phyloP scores from a whole-genome alignment of 352 stramenopile species.

The Pilasporangium apinafurcum region DNA sequence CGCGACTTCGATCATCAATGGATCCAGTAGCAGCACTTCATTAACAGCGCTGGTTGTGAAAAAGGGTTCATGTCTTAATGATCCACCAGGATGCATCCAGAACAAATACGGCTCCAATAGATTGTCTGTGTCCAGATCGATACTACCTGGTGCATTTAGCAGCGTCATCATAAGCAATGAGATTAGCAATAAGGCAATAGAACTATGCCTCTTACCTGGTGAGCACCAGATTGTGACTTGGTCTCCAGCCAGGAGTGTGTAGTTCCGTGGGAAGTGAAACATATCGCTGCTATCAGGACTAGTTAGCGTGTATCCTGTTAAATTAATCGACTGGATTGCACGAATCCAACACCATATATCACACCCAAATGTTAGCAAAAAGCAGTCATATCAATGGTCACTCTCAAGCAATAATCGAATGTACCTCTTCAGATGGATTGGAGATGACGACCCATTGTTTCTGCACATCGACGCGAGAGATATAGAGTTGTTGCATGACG shows the following conservation, averaged over 20 bases:
- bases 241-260: conserved; percentile 67
- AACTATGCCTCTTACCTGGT: conserved; percentile 16
- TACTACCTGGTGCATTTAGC: conserved; percentile 16
- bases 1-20: conserved; percentile 71
- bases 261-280: conserved; percentile 62
- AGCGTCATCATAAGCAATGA: neutral
- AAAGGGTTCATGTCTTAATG: conserved; percentile 54
- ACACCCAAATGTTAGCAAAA: neutral
- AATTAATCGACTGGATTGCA: conserved; percentile 36
- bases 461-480: conserved; percentile 55
- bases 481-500: conserved; percentile 85
- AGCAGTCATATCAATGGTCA: neutral
- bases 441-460: conserved; percentile 84
- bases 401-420: neutral
- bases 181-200: too few relatives aligned
- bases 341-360: neutral
- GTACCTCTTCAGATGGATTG: conserved; percentile 60
- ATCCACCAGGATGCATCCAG: conserved; percentile 56
- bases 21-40: conserved; percentile 70
- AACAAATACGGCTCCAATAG: conserved; percentile 78
- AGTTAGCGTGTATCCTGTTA: conserved; percentile 57
- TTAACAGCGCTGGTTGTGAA: conserved; percentile 35
- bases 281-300: conserved; percentile 33
- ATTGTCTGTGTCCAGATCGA: conserved; percentile 71
- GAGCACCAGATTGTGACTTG: conserved; percentile 81